These are phyloP conservation scores for Coprinellus micaceus DNA, from an alignment of 768 basidiomycete species.

Conservation along the genomic window DNA sequence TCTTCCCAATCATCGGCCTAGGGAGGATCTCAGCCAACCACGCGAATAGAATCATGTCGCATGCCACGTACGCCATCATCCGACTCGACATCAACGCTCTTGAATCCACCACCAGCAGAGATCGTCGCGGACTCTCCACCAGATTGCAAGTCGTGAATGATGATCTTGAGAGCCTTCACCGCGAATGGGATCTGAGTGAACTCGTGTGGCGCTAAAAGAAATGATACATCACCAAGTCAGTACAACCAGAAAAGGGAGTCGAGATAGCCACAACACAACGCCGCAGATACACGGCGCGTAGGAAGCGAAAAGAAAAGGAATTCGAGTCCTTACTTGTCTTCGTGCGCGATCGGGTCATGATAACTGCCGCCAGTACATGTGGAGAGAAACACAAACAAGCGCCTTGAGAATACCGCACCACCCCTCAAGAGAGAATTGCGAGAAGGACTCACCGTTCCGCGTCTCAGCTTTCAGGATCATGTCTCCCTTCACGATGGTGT, in stretches of 20 bases:
- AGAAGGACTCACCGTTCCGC: constrained; percentile 63
- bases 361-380: constrained; percentile 53
- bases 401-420: neutral
- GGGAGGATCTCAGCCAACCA: too few relatives aligned
- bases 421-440: neutral
- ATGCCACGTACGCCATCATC: constrained; percentile 72
- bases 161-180: constrained; percentile 86
- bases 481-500: constrained; percentile 83
- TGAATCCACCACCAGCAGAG: constrained; percentile 42
- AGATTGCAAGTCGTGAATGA: constrained; percentile 79
- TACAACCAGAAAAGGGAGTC: neutral
- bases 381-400: constrained; percentile 8
- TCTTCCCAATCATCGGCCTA: constrained; percentile 94
- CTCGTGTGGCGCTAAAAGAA: constrained; percentile 69
- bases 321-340: constrained; percentile 62
- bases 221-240: constrained; percentile 23
- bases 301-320: neutral
- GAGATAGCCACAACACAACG: neutral
- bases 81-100: constrained; percentile 54
- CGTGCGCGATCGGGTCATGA: constrained; percentile 94
- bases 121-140: constrained; percentile 72
- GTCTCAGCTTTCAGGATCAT: constrained; percentile 81
- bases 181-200: constrained; percentile 87
- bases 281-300: neutral
- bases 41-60: too few relatives aligned